A percentile compares a stretch with the other conserved stretches of the same genome.
Conservation (phyloP, 495 filamentous ascomycete genomes). For the Neurospora tetrasperma region DNA sequence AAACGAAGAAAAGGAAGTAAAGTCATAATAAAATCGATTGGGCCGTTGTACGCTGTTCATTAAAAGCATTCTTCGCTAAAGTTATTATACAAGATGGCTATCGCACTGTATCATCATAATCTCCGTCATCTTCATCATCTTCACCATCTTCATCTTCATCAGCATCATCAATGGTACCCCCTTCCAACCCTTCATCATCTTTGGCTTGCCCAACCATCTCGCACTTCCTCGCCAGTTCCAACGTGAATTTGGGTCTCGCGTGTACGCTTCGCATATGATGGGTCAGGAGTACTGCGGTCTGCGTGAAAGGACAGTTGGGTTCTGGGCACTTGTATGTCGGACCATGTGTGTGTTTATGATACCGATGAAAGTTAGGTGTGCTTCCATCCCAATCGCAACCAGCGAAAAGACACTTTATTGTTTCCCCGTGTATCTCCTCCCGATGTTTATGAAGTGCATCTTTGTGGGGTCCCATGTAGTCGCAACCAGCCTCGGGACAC, state of each 20-base stretch:
- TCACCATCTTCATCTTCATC: too few relatives aligned
- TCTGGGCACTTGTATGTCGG: background rate
- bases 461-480: background rate
- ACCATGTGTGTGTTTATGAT: background rate
- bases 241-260: background rate
- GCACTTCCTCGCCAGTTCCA: background rate
- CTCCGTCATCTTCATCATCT: too few relatives aligned
- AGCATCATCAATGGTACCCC: too few relatives aligned
- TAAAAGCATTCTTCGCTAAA: too few relatives aligned
- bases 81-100: too few relatives aligned
- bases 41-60: too few relatives aligned
- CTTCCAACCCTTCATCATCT: too few relatives aligned
- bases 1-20: too few relatives aligned
- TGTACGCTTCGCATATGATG: background rate
- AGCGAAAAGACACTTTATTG: background rate
- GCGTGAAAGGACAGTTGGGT: background rate
- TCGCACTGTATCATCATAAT: too few relatives aligned
- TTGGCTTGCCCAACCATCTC: background rate
- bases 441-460: rapidly evolving
- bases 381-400: background rate
- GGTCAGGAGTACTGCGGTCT: rapidly evolving
- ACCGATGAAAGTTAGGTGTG: rapidly evolving
- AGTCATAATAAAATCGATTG: too few relatives aligned
- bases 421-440: too few relatives aligned
- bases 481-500: background rate